phyloP scores from a whole-genome alignment of 73 alveolate species.

The Paramecium primaurelia region DNA sequence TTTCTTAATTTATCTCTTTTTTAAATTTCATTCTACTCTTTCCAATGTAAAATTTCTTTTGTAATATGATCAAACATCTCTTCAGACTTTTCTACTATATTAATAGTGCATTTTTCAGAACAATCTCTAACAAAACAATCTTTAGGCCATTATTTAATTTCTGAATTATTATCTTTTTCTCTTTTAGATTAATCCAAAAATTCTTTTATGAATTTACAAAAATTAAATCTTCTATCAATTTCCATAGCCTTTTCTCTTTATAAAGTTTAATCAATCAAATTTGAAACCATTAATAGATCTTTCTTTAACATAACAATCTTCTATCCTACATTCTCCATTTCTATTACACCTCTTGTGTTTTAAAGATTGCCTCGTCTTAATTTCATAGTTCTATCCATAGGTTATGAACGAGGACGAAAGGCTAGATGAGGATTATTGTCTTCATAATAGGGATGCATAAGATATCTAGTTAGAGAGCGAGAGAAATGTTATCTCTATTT shows the following conservation, averaged over 20 bases:
- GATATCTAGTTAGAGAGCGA: neutral
- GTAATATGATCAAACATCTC: neutral
- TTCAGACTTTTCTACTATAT: conserved; percentile 6
- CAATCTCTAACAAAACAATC: conserved; percentile 27
- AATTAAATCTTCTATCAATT: conserved; percentile 9
- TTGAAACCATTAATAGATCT: neutral
- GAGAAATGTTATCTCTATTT: neutral
- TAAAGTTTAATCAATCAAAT: neutral
- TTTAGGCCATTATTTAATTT: conserved; percentile 9
- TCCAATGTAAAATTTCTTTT: neutral
- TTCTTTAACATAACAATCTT: neutral
- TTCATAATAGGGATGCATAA: conserved; percentile 48
- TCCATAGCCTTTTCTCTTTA: conserved; percentile 28
- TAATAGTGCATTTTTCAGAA: neutral
- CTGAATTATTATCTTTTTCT: neutral
- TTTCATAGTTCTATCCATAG: conserved; percentile 1
- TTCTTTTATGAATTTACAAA: neutral
- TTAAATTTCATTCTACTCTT: neutral
- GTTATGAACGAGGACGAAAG: conserved; percentile 11
- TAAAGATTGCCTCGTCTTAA: neutral
- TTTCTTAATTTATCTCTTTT: neutral
- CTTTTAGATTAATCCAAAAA: neutral
- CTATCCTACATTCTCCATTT: conserved; percentile 30
- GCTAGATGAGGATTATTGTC: conserved; percentile 30
- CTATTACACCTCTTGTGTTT: neutral